Base-by-base conservation (phyloP, 75 land plant genomes). In the Picea sitchensis region DNA sequence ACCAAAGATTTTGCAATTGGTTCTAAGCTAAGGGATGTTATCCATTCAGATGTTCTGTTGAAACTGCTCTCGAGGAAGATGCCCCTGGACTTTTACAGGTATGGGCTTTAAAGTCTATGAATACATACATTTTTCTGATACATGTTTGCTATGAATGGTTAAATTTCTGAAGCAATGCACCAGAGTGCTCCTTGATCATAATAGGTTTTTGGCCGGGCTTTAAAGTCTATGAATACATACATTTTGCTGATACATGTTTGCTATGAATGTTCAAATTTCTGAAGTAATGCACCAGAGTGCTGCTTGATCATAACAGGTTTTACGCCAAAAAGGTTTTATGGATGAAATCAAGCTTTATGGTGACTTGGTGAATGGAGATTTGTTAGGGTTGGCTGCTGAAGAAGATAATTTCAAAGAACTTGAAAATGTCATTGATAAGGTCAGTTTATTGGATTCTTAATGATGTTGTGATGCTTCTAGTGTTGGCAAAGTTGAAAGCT, bases 31-130 rank as follows among this genome's bases (percentile, higher is more conserved):
- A 71, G 14, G 23, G 74, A 71, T 3, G 18, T 20, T 41, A 20
- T 71, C 36, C 74, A 71, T 44, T 71, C 84, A 91, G 92, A 78
- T 81, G 83, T 79, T 88, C 93, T 9, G 82, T 90, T 74, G 92
- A 91, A 81, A 83, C 84, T 61, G 96, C 98, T 18, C 77, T 95
- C n/a, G 91, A 93, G 78, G 98, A 95, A 90, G 98, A 95, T 90
- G 94, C 94, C 77, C 96, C 98, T 75, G 98, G 91, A 56, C 92
- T 95, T 59, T 82, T 93, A 51, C 82, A 89, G 91, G 97, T 92
- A 82, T 78, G 26, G 13, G 11, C 81, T 76, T 59, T 75, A n/a
- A 26, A 41, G 38, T 1, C 47, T 51, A 56, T 36, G 18, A 72
- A 38, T 65, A 64, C 26, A 26, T 26, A 26, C 21, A 69, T 62